Evolutionary conservation across 163 green algal genomes (phyloP), one percentile per base, ranked within the genome.

Genomic region (Scenedesmus sp.): DNA sequence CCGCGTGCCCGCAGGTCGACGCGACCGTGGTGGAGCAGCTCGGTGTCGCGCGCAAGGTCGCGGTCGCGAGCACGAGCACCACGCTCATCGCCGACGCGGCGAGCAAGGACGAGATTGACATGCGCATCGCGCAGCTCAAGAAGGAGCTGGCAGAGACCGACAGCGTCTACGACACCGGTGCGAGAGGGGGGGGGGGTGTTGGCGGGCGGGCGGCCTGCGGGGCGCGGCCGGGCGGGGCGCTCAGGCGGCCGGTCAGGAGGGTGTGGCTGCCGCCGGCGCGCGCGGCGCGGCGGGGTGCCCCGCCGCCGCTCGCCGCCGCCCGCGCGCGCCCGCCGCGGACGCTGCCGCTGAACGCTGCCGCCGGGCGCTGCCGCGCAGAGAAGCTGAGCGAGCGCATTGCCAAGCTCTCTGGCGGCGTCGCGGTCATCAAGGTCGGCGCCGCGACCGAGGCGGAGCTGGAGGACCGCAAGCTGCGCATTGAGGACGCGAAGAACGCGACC

Each of bases 401-500:
- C 70, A 98, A 98, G 94, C 91, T 99, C 39, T 85, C 86, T 10
- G 95, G 95, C 34, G 95, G 95, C 44, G 94, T 98, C 33, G 94
- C 94, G 15, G 62, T 70, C n/a, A 63, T 80, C 10, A 75, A 94
- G 90, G 92, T 97, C 26, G 95, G 95, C 39, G 96, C 94, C 47
- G 94, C 95, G 44, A 99, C 96, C 42, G 96, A 99, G 89, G 88
- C 94, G 24, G 96, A 99, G 91, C 90, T 99, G 34, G 96, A 99
- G 84, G 96, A 99, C 89, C 84, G 92, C 57, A 99, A 99, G 92
- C 91, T 99, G 83, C 93, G 96, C 78, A 96, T 99, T 67, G 96
- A 99, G 90, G 96, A 99, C 81, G 96, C 96, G 54, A 98, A 99
- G 90, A 99, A 99, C 83, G 95, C 93, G 18, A 98, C 95, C 10